Evolutionary conservation across 352 stramenopile species (phyloP), one percentile per base, ranked within the genome.

Genomic region (Phytophthora pseudosyringae): DNA sequence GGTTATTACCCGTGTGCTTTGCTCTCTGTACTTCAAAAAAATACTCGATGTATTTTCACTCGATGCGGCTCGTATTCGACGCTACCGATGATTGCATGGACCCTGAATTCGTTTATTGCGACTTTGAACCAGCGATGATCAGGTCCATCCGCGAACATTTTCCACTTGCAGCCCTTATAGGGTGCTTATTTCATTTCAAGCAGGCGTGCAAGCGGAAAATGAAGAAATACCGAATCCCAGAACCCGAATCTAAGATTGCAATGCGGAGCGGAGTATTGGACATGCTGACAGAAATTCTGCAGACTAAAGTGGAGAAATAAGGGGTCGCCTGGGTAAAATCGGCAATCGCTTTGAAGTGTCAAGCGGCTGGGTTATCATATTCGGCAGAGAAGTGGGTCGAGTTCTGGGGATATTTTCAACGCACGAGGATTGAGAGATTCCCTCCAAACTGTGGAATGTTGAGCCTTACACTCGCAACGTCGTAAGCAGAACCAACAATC

Each of bases 401-500:
- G 9, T 68, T 67, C 21, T 72, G 46, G 50, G 0, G 11, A 15
- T 77, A 73, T 33, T 66, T 71, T 25, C 16, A 31, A 0, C 4
- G 41, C 3, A 71, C 56, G 0, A 75, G 60, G 53, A 25, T 74
- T 36, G 28, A 44, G 0, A 26, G 10, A 1, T 69, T 60, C 33
- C 9, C 15, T 1, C 52, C 52, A 1, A 5, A n/a, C 12, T 58
- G 3, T 45, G 38, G 46, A 64, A 64, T 18, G 46, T 58, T 5
- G n/a, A 49, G 7, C 46, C 7, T 2, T 36, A 61, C 33, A 28
- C 12, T 18, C 4, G 5, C 3, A 5, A 4, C 1, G 13, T 15
- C 9, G 10, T 67, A 4, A 55, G 39, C 11, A n/a, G 56, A 10
- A 68, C 51, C 4, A 71, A 71, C 40, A 73, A 68, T 46, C 32